Evolutionary conservation across 805 yeast genomes (phyloP), one percentile per base, ranked within the genome.

Genomic region (Nakazawaea anatomiae): DNA sequence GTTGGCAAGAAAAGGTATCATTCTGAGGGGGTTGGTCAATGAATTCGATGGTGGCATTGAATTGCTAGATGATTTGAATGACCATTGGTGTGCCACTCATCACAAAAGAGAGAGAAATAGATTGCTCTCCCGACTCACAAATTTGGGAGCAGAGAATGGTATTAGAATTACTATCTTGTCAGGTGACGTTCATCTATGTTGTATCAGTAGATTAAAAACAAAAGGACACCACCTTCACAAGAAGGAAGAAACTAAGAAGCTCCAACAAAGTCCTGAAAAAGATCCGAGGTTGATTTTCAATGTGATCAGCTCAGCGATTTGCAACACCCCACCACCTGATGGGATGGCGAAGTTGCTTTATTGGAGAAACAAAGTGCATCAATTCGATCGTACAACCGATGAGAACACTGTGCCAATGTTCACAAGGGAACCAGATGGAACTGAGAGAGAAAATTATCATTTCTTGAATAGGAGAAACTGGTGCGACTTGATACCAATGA

Each of bases 101-200:
- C 99, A 92, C 69, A 94, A 92, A 65, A 67, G 68, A 46, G 99
- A 92, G 68, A 78, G 99, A 54, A 92, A 92, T 66, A 62, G 64
- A 57, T 72, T 92, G 39, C 69, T 91, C 55, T 74, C 72, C 39
- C 71, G 72, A 54, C 70, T 92, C 44, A 81, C 83, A 55, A 77
- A 77, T 42, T 81, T 90, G 59, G 89, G 92, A 3, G 76, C 86
- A 34, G 58, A 68, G 32, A 64, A 76, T 55, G 84, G 84, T 4
- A 80, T 86, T 4, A 75, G 99, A 57, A 67, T 94, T 52, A 89
- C 98, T 6, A 85, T 92, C 53, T 71, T 92, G 28, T 79, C 91
- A 11, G 99, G 99, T 32, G 99, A 92, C 63, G 98, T 94, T 42
- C 99, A 94, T 68, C 72, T 92, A 57, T 85, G 94, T 51, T 86